Percentiles rank a stretch among this genome's conserved stretches.
These are phyloP conservation scores for Botryotinia narcissicola DNA, from an alignment of 2,329 filamentous ascomycete genomes.

Conservation along the genomic window DNA sequence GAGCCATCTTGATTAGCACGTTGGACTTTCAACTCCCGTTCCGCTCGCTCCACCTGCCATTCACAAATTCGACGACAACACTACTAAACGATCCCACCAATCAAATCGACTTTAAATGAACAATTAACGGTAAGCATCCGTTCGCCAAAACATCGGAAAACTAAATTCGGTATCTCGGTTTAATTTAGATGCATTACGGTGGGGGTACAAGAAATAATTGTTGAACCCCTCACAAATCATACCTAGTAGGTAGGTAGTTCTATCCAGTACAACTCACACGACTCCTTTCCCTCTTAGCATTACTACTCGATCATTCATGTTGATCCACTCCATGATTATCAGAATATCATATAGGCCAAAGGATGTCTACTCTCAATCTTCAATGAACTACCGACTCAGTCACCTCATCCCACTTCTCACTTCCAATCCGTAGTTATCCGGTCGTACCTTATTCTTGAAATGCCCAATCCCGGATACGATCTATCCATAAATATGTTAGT, in stretches of 20 bases:
- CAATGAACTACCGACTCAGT: not conserved
- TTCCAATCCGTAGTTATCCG: not conserved
- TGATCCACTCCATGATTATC: not conserved
- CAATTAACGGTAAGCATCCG: not conserved
- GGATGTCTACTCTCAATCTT: not conserved
- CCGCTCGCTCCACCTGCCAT: not conserved
- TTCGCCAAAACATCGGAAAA: not conserved
- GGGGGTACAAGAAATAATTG: not conserved
- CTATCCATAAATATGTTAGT: constrained; percentile 11
- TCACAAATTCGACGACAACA: not conserved
- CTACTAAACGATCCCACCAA: not conserved
- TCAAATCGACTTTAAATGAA: not conserved
- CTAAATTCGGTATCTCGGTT: not conserved
- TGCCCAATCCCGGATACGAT: constrained; percentile 4
- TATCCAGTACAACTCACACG: not conserved
- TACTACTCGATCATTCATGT: not conserved
- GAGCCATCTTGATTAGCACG: not conserved
- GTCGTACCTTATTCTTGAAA: not conserved
- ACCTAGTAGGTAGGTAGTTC: not conserved
- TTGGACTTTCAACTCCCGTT: not conserved
- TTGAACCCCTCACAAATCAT: not conserved
- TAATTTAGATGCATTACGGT: not conserved
- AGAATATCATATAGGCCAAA: not conserved
- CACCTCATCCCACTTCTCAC: not conserved
- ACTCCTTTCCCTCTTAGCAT: not conserved